Conservation (phyloP, 2,329 filamentous ascomycete species). For the Apiospora malaysiana region DNA sequence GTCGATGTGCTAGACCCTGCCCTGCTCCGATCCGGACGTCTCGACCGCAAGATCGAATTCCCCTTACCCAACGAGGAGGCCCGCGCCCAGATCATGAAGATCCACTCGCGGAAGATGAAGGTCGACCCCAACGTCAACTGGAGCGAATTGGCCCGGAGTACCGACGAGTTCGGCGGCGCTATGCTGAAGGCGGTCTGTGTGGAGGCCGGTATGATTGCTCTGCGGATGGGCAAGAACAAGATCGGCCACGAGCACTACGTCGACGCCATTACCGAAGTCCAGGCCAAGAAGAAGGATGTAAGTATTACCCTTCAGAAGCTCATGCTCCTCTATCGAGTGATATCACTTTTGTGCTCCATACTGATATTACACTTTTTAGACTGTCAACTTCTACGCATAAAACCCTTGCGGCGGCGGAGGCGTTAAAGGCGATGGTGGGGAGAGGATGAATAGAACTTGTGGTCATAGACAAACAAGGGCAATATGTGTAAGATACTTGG, state of each 20-base stretch:
- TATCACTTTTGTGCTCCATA: background rate
- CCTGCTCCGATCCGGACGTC: conserved; percentile 85
- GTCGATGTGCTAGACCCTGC: conserved; percentile 94
- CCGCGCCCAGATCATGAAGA: conserved; percentile 93
- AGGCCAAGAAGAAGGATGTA: conserved; percentile 92
- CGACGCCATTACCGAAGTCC: conserved; percentile 95
- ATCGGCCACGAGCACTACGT: conserved; percentile 99
- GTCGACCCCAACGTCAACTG: conserved; percentile 94
- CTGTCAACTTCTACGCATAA: conserved; percentile 57
- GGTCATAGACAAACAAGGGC: conserved; percentile 31
- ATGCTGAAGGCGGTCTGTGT: conserved; percentile 99
- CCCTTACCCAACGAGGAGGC: conserved; percentile 97
- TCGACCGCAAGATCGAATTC: conserved; percentile 98
- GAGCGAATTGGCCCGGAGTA: conserved; percentile 92
- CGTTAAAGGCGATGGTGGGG: background rate
- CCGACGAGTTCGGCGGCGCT: conserved; percentile 97
- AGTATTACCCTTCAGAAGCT: conserved; percentile 39
- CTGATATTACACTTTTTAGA: conserved; percentile 46
- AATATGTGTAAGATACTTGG: conserved; percentile 32
- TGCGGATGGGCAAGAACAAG: conserved; percentile 93
- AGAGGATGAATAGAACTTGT: conserved; percentile 30
- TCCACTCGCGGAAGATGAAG: conserved; percentile 98
- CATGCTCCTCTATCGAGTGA: too few species aligned
- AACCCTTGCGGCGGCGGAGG: conserved; percentile 11
- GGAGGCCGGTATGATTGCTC: conserved; percentile 98